Evolutionary conservation across 805 yeast genomes (phyloP).

Genomic region (Lipomyces spencermartinsiae): DNA sequence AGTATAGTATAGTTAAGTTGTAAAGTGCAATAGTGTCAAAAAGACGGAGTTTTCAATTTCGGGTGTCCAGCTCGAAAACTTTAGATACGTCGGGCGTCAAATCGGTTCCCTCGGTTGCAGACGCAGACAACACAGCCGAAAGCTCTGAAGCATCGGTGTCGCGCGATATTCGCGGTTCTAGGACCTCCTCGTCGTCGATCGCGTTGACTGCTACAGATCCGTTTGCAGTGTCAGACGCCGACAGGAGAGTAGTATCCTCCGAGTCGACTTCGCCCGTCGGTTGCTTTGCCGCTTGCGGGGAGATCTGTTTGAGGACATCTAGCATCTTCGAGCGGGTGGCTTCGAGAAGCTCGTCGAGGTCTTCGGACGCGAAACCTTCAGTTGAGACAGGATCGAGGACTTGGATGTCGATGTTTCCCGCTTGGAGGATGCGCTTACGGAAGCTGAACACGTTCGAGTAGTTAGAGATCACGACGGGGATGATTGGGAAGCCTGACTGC

Average conservation of each 20-base stretch:
- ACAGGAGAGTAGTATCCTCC: neutral
- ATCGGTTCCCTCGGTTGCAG: conserved; percentile 2
- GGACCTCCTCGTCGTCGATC: neutral
- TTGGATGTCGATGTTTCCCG: conserved; percentile 67
- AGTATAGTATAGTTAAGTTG: neutral
- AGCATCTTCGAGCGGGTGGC: conserved; percentile 66
- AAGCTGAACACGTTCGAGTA: conserved; percentile 75
- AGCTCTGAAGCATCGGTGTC: conserved; percentile 12
- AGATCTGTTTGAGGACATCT: conserved; percentile 34
- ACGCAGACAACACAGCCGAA: conserved; percentile 10
- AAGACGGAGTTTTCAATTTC: neutral
- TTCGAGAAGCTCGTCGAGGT: conserved; percentile 66
- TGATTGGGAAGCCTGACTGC: conserved; percentile 86
- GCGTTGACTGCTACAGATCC: neutral
- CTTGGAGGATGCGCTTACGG: conserved; percentile 65
- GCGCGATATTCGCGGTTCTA: conserved; percentile 14
- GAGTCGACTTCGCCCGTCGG: neutral
- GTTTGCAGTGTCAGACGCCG: neutral
- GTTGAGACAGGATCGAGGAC: conserved; percentile 85
- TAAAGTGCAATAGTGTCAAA: neutral
- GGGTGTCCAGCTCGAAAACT: conserved; percentile 12
- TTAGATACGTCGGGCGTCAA: conserved; percentile 11
- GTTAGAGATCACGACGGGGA: conserved; percentile 88
- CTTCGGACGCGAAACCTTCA: conserved; percentile 69
- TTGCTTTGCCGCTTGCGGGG: conserved; percentile 16